Conservation (phyloP, 164 flowering plant species). For the Pachysandra terminalis region DNA sequence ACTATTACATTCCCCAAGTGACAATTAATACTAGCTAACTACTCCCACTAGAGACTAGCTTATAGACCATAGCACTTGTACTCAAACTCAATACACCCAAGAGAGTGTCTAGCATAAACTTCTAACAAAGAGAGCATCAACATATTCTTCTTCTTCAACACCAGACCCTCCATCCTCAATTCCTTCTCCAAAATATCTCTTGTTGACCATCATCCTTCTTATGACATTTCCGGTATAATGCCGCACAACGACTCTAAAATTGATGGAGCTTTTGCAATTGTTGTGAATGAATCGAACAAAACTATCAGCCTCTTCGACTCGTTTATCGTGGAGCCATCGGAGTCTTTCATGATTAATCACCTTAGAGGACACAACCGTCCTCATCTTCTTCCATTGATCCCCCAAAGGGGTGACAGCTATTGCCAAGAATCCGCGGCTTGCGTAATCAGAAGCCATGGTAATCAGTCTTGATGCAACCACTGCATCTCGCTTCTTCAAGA, state of each 20-base stretch:
- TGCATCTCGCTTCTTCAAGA: slow-evolving; percentile 14
- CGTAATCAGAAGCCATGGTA: not conserved
- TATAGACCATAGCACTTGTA: too few species aligned
- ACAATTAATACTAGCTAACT: too few species aligned
- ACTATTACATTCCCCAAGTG: too few species aligned
- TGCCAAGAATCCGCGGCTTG: slow-evolving; percentile 7
- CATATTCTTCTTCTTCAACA: too few species aligned
- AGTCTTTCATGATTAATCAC: slow-evolving; percentile 6
- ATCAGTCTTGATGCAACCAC: slow-evolving; percentile 14
- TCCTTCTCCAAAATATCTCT: slow-evolving; percentile 16
- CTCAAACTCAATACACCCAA: too few species aligned
- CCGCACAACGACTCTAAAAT: not conserved
- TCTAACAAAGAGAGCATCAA: too few species aligned
- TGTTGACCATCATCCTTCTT: slow-evolving; percentile 12
- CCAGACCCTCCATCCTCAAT: slow-evolving; percentile 3
- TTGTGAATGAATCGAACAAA: slow-evolving; percentile 6
- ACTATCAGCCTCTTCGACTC: slow-evolving; percentile 17
- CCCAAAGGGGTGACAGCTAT: slow-evolving; percentile 6
- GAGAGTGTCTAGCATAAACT: too few species aligned
- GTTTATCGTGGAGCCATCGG: slow-evolving; percentile 10
- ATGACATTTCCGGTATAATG: slow-evolving; percentile 9
- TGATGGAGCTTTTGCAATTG: not conserved
- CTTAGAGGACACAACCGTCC: slow-evolving; percentile 6
- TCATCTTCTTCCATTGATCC: slow-evolving; percentile 20
- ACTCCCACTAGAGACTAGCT: too few species aligned